These are phyloP conservation scores for Populus tomentosa DNA, from an alignment of 441 rosid genomes.

Conservation along the genomic window DNA sequence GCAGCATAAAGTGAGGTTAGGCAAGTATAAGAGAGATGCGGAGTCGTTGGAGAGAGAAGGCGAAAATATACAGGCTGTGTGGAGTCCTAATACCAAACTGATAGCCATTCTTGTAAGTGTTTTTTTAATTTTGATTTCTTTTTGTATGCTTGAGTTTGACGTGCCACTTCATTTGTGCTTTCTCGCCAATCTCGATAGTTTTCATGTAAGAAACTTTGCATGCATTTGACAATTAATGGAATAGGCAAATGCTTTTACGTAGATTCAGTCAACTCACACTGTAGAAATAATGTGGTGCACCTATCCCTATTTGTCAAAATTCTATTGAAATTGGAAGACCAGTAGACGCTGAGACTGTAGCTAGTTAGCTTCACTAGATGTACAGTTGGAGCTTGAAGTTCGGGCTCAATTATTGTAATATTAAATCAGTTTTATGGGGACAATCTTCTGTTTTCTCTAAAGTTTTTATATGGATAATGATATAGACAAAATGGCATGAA, in stretches of 20 bases:
- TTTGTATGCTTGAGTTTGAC: not conserved
- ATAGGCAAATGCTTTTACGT: not conserved
- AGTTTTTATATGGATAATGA: not conserved
- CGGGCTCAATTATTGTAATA: not conserved
- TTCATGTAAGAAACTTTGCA: not conserved
- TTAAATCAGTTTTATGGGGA: not conserved
- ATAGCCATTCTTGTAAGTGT: constrained; percentile 76
- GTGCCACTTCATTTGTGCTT: not conserved
- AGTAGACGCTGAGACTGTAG: not conserved
- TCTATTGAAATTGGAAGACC: not conserved
- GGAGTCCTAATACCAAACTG: constrained; percentile 90
- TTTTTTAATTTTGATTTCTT: not conserved
- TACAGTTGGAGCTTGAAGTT: not conserved
- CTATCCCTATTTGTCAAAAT: not conserved
- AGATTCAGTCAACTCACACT: not conserved
- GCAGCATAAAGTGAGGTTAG: constrained; percentile 90
- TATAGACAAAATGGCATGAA: not conserved
- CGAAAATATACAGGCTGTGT: constrained; percentile 78
- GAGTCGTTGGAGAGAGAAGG: constrained; percentile 76
- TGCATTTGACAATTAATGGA: not conserved
- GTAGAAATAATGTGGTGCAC: not conserved
- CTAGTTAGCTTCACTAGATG: not conserved
- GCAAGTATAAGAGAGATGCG: constrained; percentile 77
- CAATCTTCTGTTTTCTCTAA: not conserved
- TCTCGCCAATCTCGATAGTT: not conserved